phyloP scores from a whole-genome alignment of 805 yeast genomes.

The Candida odintsovae region DNA sequence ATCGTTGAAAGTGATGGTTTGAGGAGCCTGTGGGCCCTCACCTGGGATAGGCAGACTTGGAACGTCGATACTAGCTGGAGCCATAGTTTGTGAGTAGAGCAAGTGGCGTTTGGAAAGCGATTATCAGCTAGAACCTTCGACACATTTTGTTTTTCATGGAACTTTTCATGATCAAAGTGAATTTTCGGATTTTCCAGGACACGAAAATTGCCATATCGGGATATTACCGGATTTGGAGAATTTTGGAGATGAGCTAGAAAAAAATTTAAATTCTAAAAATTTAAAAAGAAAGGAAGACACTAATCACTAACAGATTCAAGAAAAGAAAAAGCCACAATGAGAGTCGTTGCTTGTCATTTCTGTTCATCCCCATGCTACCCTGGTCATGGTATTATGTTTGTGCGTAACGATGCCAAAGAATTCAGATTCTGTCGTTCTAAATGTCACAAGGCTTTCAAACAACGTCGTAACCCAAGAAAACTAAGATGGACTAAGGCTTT shows the following conservation, averaged over 20 bases:
- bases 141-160: neutral
- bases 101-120: neutral
- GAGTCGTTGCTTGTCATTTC: constrained; percentile 89
- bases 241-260: neutral
- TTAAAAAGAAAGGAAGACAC: neutral
- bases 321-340: constrained; percentile 39
- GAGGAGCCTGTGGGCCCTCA: constrained; percentile 28
- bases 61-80: constrained; percentile 38
- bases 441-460: constrained; percentile 96
- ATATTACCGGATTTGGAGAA: neutral
- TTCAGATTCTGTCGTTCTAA: constrained; percentile 96
- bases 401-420: constrained; percentile 96
- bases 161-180: neutral
- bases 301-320: neutral
- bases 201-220: neutral
- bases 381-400: constrained; percentile 94
- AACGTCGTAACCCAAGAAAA: constrained; percentile 97
- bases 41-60: constrained; percentile 57
- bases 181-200: neutral
- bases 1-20: constrained; percentile 16
- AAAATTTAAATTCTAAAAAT: neutral
- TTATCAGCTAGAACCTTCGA: too few relatives aligned
- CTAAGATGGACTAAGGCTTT: constrained; percentile 98
- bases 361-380: constrained; percentile 97
- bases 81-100: constrained; percentile 5